Evolutionary conservation across 2,329 filamentous ascomycete species (phyloP).

Genomic region (Fusarium nygamai): DNA sequence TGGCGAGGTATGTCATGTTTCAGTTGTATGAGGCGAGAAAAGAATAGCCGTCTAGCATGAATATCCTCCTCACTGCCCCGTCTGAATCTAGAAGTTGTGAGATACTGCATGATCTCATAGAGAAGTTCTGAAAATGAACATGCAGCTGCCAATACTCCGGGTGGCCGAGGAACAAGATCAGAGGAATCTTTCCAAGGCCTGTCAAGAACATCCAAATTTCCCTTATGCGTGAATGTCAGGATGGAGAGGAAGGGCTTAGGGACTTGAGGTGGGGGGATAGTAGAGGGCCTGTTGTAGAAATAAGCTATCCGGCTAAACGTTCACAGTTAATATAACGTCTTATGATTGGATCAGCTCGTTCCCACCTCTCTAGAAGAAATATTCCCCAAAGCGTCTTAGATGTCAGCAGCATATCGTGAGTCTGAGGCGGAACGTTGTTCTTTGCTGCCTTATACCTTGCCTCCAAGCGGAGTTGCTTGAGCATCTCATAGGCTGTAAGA

Average conservation of each 20-base stretch:
- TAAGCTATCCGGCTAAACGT: not conserved
- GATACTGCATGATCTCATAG: not conserved
- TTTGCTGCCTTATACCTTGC: not conserved
- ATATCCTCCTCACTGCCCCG: not conserved
- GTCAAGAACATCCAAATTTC: not conserved
- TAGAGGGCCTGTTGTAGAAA: not conserved
- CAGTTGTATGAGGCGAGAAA: not conserved
- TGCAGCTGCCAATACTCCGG: not conserved
- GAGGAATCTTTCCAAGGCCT: not conserved
- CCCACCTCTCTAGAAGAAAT: slow-evolving; percentile 1
- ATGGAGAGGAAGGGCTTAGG: not conserved
- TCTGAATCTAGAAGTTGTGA: not conserved
- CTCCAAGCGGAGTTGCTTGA: not conserved
- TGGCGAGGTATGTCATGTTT: not conserved
- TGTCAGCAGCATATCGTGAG: not conserved
- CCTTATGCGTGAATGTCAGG: not conserved
- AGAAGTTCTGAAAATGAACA: not conserved
- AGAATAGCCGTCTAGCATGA: not conserved
- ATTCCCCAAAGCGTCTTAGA: not conserved
- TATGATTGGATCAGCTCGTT: not conserved
- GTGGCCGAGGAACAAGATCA: not conserved
- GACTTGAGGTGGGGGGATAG: not conserved
- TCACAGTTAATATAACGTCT: not conserved
- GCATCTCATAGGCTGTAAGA: not conserved
- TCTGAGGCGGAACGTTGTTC: not conserved